Conservation (phyloP, 169 alveolate species). For the Plasmodium gonderi region DNA sequence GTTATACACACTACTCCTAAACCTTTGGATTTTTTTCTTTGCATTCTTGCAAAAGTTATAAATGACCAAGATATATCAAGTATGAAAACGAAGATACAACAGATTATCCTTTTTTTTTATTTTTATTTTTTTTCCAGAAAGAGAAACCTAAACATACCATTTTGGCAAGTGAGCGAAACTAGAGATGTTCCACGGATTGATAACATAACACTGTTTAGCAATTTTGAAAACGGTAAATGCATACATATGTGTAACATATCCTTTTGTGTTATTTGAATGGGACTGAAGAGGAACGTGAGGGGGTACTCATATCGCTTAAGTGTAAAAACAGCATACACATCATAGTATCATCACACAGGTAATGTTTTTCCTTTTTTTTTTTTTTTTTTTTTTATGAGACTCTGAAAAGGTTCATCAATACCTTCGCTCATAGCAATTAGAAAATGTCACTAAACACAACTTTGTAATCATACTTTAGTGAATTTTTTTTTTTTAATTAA, state of each 20-base stretch:
- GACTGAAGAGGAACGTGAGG: too few species aligned
- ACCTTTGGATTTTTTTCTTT: too few species aligned
- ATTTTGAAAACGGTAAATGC: neutral
- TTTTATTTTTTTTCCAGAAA: neutral
- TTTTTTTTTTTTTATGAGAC: too few species aligned
- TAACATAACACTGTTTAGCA: neutral
- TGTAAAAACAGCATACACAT: neutral
- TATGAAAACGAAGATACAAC: neutral
- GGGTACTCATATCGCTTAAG: neutral
- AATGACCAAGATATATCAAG: neutral
- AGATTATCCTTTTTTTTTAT: neutral
- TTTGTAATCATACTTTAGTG: neutral
- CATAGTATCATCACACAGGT: too few species aligned
- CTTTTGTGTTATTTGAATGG: too few species aligned
- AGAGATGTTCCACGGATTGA: neutral
- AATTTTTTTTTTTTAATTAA: neutral
- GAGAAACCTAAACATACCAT: neutral
- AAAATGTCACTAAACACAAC: neutral
- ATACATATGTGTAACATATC: too few species aligned
- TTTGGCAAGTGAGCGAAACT: neutral
- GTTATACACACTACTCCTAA: neutral
- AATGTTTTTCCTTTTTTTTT: too few species aligned
- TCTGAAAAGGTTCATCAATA: too few species aligned
- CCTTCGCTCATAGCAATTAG: neutral
- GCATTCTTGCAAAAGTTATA: neutral